Evolutionary conservation across 2,329 filamentous ascomycete genomes (phyloP), one percentile per base, ranked within the genome.

Genomic region (Iodosphaeria phyllophila): DNA sequence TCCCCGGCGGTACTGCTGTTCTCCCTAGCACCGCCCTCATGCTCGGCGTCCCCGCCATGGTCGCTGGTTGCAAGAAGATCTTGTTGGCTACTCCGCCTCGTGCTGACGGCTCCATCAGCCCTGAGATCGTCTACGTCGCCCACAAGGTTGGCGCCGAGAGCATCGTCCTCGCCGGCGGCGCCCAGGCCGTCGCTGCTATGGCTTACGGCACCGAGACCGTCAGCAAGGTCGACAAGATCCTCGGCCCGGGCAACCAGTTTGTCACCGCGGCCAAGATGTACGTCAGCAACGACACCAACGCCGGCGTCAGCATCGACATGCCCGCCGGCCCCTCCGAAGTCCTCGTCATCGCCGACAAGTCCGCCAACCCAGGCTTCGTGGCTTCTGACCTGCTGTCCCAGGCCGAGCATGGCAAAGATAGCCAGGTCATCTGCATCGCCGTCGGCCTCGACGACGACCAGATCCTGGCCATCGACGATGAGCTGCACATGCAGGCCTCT

Each of bases 241-340:
- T 95, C 8, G 89, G 89, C 1, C 89, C 89, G 3, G 89, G 89
- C 18, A 98, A 98, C 53, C 89, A 95, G 50, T 98, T 95, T 44
- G 89, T 98, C 20, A 98, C 89, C 0, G 89, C 89, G 1, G 89
- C 80, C 26, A 98, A 98, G 66, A 98, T 98, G 89, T 65, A 84
- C 39, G 89, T 98, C 21, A 80, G 76, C 51, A 98, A 98, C 50
- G 89, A 98, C 47, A 95, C 89, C 22, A 91, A 83, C 31, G 89
- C 89, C 8, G 78, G 80, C 13, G 84, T 93, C 20, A 75, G 82
- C 50, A 98, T 98, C 41, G 89, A 98, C 46, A 98, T 98, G 89
- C 89, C 89, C 8, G 89, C 89, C 18, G 89, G 89, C 0, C 89
- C 89, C 0, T 92, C 83, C 18, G 89, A 98, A 48, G 83, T 98